Evolutionary conservation across 1,139 yeast genomes (phyloP), one percentile per base, ranked within the genome.

Genomic region (Blastobotrys proliferans): DNA sequence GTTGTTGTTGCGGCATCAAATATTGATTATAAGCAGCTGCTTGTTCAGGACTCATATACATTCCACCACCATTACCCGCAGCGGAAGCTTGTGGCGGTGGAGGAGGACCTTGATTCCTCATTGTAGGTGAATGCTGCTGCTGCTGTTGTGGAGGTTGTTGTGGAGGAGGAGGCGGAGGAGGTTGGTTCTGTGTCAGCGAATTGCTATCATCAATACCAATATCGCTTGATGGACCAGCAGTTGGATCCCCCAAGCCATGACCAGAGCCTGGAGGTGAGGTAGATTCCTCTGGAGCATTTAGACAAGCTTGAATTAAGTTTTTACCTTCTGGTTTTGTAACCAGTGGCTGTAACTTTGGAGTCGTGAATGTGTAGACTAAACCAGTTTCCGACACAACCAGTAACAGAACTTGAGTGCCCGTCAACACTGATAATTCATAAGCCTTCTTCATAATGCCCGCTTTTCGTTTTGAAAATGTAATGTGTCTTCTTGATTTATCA

Each of bases 361-460:
- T 94, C 43, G 97, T 90, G 65, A 92, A 92, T n/a, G 98, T 92
- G 67, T 92, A 94, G 49, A 92, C 98, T 52, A 92, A 79, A 6
- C 98, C 98, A 17, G 98, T 92, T 67, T 92, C 98, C 42, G 95
- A 83, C 32, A 92, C 97, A 47, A 94, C 98, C 56, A 92, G 76
- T 48, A 92, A 72, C 53, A 92, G 74, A 27, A 92, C 97, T 67
- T 92, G 98, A 33, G 97, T 92, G 41, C 98, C 98, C 8, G 98
- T 92, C 56, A 92, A 75, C 40, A 94, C 97, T 20, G 94, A 83
- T 54, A 92, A 75, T 65, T 92, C 98, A 68, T 92, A 92, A 14
- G 98, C 98, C 71, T 92, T 69, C 70, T 92, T 92, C 98, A 92
- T 92, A 59, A 92, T 92, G 52, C 98, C 98, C 34, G 97, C 97